These are phyloP conservation scores for Favolaschia claudopus DNA, from an alignment of 768 basidiomycete genomes.

Conservation along the genomic window DNA sequence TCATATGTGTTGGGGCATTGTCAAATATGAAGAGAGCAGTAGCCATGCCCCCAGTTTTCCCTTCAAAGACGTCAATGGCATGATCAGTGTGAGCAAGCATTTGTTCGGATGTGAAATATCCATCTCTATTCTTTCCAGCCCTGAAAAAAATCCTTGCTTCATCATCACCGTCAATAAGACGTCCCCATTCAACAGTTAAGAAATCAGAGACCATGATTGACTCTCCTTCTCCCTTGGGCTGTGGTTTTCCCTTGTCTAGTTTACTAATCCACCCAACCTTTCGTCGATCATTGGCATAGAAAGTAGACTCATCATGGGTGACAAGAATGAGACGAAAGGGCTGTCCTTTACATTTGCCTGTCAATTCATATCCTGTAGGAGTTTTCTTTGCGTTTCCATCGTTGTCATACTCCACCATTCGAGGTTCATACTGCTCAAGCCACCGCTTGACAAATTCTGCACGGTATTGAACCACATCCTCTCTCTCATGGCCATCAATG, in stretches of 20 bases:
- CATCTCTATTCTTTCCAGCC: constrained; percentile 34
- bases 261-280: constrained; percentile 30
- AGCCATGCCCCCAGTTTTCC: constrained; percentile 24
- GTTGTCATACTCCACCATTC: constrained; percentile 12
- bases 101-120: constrained; percentile 33
- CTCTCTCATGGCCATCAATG: constrained; percentile 12
- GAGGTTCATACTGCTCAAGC: constrained; percentile 6
- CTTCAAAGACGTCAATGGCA: constrained; percentile 33
- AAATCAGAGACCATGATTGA: constrained; percentile 43
- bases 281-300: constrained; percentile 36
- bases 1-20: constrained; percentile 34
- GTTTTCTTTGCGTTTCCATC: constrained; percentile 6
- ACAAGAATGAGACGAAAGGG: constrained; percentile 25
- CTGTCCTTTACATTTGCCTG: neutral
- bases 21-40: constrained; percentile 26
- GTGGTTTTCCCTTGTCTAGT: constrained; percentile 24
- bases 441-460: constrained; percentile 13
- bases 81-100: constrained; percentile 27
- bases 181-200: constrained; percentile 35
- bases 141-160: constrained; percentile 31
- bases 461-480: constrained; percentile 20
- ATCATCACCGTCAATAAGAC: constrained; percentile 17
- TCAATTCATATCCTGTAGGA: neutral
- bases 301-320: constrained; percentile 39
- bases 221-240: constrained; percentile 37